Evolutionary conservation across 1,284 basidiomycete species (phyloP).

Genomic region (Leccinum huronense): DNA sequence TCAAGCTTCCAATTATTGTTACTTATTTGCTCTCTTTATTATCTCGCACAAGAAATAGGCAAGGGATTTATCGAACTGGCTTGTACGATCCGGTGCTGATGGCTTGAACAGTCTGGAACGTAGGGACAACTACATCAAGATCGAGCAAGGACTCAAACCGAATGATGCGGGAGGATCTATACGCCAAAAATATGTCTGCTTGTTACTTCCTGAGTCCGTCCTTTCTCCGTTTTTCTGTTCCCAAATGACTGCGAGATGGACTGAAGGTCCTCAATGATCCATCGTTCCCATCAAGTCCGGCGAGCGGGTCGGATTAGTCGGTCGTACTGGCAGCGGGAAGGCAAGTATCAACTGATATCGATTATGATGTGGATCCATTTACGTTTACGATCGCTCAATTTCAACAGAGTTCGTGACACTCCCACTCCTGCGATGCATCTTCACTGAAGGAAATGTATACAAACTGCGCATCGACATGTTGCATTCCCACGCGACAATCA

Average conservation of each 20-base stretch:
- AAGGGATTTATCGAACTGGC: neutral
- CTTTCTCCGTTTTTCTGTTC: neutral
- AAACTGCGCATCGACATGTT: slow-evolving; percentile 34
- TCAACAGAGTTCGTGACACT: slow-evolving; percentile 42
- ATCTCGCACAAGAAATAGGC: slow-evolving; percentile 1
- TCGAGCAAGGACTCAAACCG: neutral
- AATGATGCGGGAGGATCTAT: neutral
- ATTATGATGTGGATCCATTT: neutral
- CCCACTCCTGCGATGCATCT: slow-evolving; percentile 52
- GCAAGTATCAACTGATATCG: neutral
- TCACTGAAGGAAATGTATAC: slow-evolving; percentile 48
- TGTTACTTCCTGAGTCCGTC: neutral
- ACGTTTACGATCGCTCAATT: neutral
- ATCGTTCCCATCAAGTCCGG: slow-evolving; percentile 3
- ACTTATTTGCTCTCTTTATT: neutral
- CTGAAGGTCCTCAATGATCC: neutral
- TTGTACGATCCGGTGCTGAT: neutral
- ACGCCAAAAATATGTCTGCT: slow-evolving; percentile 2
- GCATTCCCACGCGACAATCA: slow-evolving; percentile 2
- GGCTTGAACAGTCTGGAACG: neutral
- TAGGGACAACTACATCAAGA: neutral
- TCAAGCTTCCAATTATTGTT: too few species aligned
- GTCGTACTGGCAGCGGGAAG: slow-evolving; percentile 7
- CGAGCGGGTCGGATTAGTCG: neutral
- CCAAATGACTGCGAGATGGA: neutral